A percentile compares a stretch with the other conserved stretches of the same genome.
Evolutionary conservation across 768 basidiomycete species (phyloP).

Genomic region (Boletus pseudo-olivaceus): DNA sequence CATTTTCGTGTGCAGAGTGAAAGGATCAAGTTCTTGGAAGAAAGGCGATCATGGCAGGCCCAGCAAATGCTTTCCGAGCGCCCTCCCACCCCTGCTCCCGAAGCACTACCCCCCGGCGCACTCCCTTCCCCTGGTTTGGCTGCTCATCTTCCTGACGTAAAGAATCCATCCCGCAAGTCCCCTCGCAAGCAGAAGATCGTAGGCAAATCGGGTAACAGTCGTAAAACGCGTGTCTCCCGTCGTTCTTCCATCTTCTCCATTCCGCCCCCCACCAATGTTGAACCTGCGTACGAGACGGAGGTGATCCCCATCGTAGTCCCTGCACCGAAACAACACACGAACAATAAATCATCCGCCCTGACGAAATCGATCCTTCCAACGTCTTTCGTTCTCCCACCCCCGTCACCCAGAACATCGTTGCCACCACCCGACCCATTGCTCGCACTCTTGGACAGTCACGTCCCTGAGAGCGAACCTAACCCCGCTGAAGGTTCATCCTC

Average conservation of each 20-base stretch:
- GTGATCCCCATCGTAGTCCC: slow-evolving; percentile 36
- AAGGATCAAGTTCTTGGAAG: slow-evolving; percentile 57
- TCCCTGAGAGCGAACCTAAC: slow-evolving; percentile 11
- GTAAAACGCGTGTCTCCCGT: slow-evolving; percentile 46
- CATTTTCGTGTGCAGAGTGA: slow-evolving; percentile 46
- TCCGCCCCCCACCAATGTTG: slow-evolving; percentile 32
- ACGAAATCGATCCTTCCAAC: slow-evolving; percentile 56
- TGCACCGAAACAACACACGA: slow-evolving; percentile 25
- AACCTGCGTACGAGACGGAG: slow-evolving; percentile 53
- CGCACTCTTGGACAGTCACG: slow-evolving; percentile 18
- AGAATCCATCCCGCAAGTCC: slow-evolving; percentile 43
- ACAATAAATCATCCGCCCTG: slow-evolving; percentile 21
- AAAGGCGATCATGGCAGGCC: slow-evolving; percentile 71
- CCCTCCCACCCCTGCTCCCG: slow-evolving; percentile 37
- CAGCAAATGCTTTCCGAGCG: slow-evolving; percentile 58
- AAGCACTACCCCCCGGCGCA: slow-evolving; percentile 21
- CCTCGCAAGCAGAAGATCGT: slow-evolving; percentile 44
- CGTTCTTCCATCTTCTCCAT: slow-evolving; percentile 42
- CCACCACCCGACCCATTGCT: slow-evolving; percentile 41
- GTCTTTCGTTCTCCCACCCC: slow-evolving; percentile 75
- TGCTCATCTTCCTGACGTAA: slow-evolving; percentile 29
- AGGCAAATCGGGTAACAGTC: slow-evolving; percentile 42
- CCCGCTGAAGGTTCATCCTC: neutral
- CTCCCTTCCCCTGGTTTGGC: slow-evolving; percentile 20
- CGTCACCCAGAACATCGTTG: slow-evolving; percentile 65